A percentile compares a stretch with the other conserved stretches of the same genome.
Evolutionary conservation across 495 filamentous ascomycete species (phyloP).

Genomic region (Tuber microsphaerosporum): DNA sequence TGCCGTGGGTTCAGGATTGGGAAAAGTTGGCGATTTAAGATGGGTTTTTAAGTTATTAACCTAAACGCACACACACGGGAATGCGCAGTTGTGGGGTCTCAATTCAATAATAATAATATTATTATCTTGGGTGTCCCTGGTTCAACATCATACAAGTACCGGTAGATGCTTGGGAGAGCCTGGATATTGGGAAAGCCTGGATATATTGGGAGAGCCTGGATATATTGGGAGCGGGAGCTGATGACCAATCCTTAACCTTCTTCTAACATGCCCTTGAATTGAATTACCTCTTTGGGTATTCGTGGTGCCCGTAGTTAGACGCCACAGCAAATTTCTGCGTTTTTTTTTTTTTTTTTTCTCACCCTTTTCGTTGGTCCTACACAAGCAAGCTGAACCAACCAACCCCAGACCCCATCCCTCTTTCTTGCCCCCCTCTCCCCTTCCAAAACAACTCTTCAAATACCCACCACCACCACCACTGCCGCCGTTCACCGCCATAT

Average conservation of each 20-base stretch:
- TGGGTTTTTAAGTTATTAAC: not conserved
- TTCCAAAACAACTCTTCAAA: constrained; percentile 6
- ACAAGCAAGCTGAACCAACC: not conserved
- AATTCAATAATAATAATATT: too few relatives aligned
- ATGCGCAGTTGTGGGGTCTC: not conserved
- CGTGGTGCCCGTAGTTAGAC: not conserved
- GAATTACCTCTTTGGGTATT: not conserved
- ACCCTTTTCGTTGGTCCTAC: not conserved
- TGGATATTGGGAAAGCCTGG: too few relatives aligned
- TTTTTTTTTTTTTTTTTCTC: not conserved
- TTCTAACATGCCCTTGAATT: not conserved
- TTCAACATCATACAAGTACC: too few relatives aligned
- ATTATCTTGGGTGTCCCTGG: too few relatives aligned
- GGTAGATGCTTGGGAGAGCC: not conserved
- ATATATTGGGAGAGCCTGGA: not conserved
- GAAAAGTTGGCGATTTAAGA: not conserved
- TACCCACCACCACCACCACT: not conserved
- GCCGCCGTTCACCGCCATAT: not conserved
- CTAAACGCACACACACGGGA: not conserved
- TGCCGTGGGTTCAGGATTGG: not conserved
- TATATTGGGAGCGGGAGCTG: not conserved
- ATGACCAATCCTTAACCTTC: constrained; percentile 1
- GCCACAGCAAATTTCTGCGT: not conserved
- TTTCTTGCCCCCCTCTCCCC: not conserved
- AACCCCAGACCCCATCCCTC: not conserved